Conservation (phyloP, 2,329 filamentous ascomycete species). For the Gremmenia infestans region DNA sequence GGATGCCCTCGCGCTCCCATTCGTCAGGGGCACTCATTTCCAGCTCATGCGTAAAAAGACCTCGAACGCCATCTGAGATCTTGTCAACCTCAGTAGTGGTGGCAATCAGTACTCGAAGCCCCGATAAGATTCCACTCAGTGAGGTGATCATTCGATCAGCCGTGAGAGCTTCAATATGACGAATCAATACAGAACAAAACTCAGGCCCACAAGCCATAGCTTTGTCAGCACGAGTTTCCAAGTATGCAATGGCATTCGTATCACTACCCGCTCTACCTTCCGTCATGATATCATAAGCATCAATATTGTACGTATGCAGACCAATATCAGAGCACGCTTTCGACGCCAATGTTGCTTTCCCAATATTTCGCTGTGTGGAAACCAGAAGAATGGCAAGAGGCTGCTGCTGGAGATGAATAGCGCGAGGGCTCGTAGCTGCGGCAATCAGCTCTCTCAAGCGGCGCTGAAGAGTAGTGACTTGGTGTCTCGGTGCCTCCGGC, state of each 20-base stretch:
- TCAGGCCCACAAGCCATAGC: slow-evolving; percentile 83
- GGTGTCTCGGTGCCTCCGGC: slow-evolving; percentile 43
- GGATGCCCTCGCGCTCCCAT: slow-evolving; percentile 80
- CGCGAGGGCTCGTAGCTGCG: slow-evolving; percentile 81
- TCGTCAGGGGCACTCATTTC: slow-evolving; percentile 93
- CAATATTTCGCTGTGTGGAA: slow-evolving; percentile 89
- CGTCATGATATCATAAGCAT: slow-evolving; percentile 91
- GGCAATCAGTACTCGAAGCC: slow-evolving; percentile 78
- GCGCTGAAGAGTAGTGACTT: slow-evolving; percentile 57
- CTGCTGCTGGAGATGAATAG: slow-evolving; percentile 81
- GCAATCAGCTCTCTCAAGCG: slow-evolving; percentile 80
- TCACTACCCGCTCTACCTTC: slow-evolving; percentile 85
- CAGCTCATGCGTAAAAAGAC: slow-evolving; percentile 90
- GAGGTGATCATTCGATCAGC: slow-evolving; percentile 85
- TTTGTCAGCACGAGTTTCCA: slow-evolving; percentile 82
- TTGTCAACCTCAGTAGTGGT: slow-evolving; percentile 96
- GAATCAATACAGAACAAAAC: slow-evolving; percentile 78
- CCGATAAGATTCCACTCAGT: slow-evolving; percentile 76
- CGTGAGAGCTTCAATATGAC: slow-evolving; percentile 84
- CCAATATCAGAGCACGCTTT: slow-evolving; percentile 84
- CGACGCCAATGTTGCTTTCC: slow-evolving; percentile 75
- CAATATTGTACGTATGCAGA: slow-evolving; percentile 81
- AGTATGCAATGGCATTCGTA: slow-evolving; percentile 86
- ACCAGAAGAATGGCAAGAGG: slow-evolving; percentile 83
- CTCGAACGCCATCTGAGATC: slow-evolving; percentile 81